Evolutionary conservation across 345 rosid genomes (phyloP).

Genomic region (Eucalyptus erythrocorys): DNA sequence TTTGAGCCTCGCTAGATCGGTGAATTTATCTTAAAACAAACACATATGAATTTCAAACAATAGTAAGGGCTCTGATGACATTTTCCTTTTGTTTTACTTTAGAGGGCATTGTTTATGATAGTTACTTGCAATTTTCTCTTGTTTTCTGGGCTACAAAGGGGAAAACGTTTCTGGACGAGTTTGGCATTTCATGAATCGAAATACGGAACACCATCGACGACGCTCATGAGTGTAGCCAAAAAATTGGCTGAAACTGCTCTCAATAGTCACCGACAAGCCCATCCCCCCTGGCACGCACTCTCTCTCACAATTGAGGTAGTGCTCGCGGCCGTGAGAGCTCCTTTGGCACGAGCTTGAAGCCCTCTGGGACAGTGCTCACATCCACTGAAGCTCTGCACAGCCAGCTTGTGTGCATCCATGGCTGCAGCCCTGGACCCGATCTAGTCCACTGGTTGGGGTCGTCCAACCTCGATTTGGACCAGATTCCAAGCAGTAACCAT

Average conservation of each 20-base stretch:
- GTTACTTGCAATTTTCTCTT: not conserved
- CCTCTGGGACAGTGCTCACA: not conserved
- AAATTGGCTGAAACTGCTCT: too few species aligned
- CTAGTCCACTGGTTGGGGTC: not conserved
- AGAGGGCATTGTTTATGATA: not conserved
- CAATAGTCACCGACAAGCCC: too few species aligned
- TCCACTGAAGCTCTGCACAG: not conserved
- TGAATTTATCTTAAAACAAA: not conserved
- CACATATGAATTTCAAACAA: not conserved
- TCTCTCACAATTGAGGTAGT: too few species aligned
- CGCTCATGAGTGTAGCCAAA: not conserved
- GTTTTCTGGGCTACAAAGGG: not conserved
- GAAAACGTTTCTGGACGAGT: not conserved
- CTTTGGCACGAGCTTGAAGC: not conserved
- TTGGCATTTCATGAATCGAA: not conserved
- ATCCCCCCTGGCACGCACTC: too few species aligned
- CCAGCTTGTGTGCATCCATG: not conserved
- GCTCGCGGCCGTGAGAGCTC: too few species aligned
- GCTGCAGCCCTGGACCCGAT: not conserved
- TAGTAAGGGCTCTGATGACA: accelerated
- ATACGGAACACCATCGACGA: not conserved
- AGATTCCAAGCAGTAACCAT: not conserved
- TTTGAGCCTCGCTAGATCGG: too few species aligned
- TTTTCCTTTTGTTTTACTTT: not conserved
- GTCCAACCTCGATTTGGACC: not conserved